These are phyloP conservation scores for Phytophthora citrophthora DNA, from an alignment of 352 stramenopile genomes.

Conservation along the genomic window DNA sequence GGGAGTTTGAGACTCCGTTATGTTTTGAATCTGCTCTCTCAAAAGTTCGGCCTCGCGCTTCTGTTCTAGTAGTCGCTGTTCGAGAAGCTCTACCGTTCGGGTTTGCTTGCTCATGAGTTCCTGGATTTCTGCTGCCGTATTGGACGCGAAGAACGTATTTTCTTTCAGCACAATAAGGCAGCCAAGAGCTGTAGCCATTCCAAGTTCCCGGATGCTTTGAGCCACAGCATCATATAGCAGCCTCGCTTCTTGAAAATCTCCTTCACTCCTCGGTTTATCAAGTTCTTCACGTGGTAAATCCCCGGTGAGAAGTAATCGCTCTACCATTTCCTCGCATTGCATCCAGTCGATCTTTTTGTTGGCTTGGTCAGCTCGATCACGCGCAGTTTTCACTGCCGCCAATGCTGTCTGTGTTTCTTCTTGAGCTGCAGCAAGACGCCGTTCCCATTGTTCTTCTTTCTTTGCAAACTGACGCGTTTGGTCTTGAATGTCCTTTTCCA, in stretches of 20 bases:
- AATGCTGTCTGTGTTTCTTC: conserved; percentile 41
- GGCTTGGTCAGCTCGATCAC: conserved; percentile 14
- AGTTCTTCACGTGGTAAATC: conserved; percentile 50
- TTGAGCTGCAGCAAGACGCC: conserved; percentile 31
- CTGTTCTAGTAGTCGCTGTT: conserved; percentile 67
- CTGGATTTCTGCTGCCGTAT: conserved; percentile 63
- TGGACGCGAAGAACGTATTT: conserved; percentile 72
- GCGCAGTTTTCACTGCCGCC: conserved; percentile 21
- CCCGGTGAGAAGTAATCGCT: conserved; percentile 54
- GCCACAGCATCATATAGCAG: conserved; percentile 44
- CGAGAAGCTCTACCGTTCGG: conserved; percentile 53
- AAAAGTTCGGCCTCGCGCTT: conserved; percentile 59
- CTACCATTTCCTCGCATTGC: conserved; percentile 65
- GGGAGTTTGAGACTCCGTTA: conserved; percentile 9
- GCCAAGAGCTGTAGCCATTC: conserved; percentile 54
- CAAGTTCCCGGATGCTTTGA: conserved; percentile 48
- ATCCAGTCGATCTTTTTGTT: conserved; percentile 50
- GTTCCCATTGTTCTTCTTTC: conserved; percentile 48
- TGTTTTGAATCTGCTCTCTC: conserved; percentile 47
- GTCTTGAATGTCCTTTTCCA: conserved; percentile 50
- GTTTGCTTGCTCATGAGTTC: conserved; percentile 65
- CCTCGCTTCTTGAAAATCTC: conserved; percentile 36
- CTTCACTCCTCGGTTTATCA: conserved; percentile 21
- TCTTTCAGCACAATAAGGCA: conserved; percentile 72
- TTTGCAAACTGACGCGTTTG: conserved; percentile 36